Evolutionary conservation across 164 flowering plant species (phyloP), one percentile per base, ranked within the genome.

Genomic region (Umbellularia californica): DNA sequence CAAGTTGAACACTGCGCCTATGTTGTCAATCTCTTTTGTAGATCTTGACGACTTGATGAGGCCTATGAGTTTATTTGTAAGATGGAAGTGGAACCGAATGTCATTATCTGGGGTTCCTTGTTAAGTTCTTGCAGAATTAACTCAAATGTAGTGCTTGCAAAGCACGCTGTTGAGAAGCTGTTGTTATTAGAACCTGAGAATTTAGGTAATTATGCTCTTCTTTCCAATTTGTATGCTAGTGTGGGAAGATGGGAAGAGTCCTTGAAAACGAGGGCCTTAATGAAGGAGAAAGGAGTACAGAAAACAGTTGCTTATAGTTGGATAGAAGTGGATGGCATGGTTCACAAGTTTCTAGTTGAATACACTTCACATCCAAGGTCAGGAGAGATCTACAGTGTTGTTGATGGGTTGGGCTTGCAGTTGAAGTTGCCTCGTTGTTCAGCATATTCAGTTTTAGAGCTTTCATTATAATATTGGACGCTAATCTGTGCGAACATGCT

Each of bases 221-320:
- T 87, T 12, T 78, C 82, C 9, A 85, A 85, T 72, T 78, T 85
- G 55, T 84, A 83, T 78, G 80, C 81, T 65, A 73, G 73, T 74
- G 72, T 68, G 5, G 87, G 87, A 14, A 83, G 86, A 80, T 87
- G 90, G 85, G 77, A 80, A 71, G 90, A 87, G 51, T 82, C 83
- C 23, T 52, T 71, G 70, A 76, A 71, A 71, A 47, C 80, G 51
- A 78, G 89, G 75, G 78, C 63, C 25, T 60, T 73, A 79, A 81
- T 87, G 89, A 74, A 65, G 71, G 79, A 82, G 20, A 82, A 76
- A 35, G 72, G 77, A 22, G 72, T 87, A 76, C 84, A 81, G 69
- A 87, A 87, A 70, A 75, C 79, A 60, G 76, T 83, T 65, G 89
- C 84, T 12, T 83, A 83, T 70, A 87, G 89, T 78, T 87, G 89